Evolutionary conservation across 2,329 filamentous ascomycete species (phyloP), one percentile per base, ranked within the genome.

Genomic region (Colletotrichum sp.): DNA sequence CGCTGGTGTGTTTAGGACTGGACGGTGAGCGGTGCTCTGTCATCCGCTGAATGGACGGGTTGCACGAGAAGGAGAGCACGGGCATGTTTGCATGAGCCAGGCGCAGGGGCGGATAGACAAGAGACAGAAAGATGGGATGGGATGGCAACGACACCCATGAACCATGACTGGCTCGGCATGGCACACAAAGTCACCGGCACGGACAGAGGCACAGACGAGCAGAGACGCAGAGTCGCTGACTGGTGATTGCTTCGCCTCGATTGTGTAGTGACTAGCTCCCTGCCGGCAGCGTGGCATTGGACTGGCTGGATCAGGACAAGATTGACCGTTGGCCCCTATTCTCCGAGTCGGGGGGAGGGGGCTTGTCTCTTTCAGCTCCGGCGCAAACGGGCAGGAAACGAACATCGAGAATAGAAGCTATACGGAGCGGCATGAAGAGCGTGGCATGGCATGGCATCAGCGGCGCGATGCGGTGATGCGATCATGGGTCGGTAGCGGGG

Each of bases 191-290:
- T 68, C 73, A 62, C 21, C 43, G 52, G 69, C 63, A 73, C 69
- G 36, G 63, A 75, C 73, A 38, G 43, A 73, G 69, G 69, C 73
- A 73, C 73, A 59, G 73, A 73, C 73, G 24, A 38, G 61, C 67
- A 74, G 36, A 65, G 61, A 61, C 52, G 38, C 68, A 75, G 58
- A 72, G 48, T 67, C 52, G 68, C 69, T 66, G 56, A 38, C 62
- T 72, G 72, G 69, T 55, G 72, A 75, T 73, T 76, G 74, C 74
- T 76, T 76, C 74, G 74, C 74, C 74, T 74, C 74, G 30, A 69
- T 74, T 71, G 74, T 70, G 71, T 76, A 43, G 64, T 48, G 36
- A 32, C 52, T 76, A 70, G 65, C 71, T 74, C 34, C 74, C 59
- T 56, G 59, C 26, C 71, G 71, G 59, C 71, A 66, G 65, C 58